A percentile compares a stretch with the other conserved stretches of the same genome.
phyloP scores from a whole-genome alignment of 768 basidiomycete species.

The Suillus placidus region DNA sequence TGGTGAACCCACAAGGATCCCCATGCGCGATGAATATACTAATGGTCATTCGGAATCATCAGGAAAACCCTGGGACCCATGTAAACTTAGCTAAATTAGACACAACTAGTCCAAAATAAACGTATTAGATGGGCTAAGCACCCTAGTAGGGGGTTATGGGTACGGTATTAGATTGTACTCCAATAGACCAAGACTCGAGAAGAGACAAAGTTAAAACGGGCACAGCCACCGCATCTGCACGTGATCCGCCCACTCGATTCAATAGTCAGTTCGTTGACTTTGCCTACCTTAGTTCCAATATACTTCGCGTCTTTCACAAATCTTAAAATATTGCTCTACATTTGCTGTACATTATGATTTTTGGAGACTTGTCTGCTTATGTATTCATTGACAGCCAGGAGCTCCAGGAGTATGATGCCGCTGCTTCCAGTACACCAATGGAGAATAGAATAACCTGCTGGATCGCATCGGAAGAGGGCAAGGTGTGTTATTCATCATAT shows the following conservation, averaged over 20 bases:
- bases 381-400: slow-evolving; percentile 19
- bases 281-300: not conserved
- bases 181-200: too few species aligned
- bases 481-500: slow-evolving; percentile 12
- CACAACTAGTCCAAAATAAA: too few species aligned
- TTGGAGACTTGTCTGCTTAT: slow-evolving; percentile 18
- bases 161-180: too few species aligned
- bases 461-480: slow-evolving; percentile 27
- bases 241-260: too few species aligned
- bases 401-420: slow-evolving; percentile 19
- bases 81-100: too few species aligned
- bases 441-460: slow-evolving; percentile 23
- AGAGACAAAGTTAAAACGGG: too few species aligned
- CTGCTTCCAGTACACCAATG: not conserved
- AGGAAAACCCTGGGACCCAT: too few species aligned
- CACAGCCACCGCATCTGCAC: too few species aligned
- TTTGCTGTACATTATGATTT: slow-evolving; percentile 13
- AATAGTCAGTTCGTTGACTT: too few species aligned
- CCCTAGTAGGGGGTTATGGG: too few species aligned
- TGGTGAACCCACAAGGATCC: not conserved
- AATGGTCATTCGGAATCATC: not conserved
- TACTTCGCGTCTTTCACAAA: not conserved
- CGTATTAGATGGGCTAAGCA: too few species aligned
- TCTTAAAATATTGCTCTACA: not conserved
- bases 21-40: not conserved